Evolutionary conservation across 768 basidiomycete species (phyloP).

Genomic region (Trametes meyenii): DNA sequence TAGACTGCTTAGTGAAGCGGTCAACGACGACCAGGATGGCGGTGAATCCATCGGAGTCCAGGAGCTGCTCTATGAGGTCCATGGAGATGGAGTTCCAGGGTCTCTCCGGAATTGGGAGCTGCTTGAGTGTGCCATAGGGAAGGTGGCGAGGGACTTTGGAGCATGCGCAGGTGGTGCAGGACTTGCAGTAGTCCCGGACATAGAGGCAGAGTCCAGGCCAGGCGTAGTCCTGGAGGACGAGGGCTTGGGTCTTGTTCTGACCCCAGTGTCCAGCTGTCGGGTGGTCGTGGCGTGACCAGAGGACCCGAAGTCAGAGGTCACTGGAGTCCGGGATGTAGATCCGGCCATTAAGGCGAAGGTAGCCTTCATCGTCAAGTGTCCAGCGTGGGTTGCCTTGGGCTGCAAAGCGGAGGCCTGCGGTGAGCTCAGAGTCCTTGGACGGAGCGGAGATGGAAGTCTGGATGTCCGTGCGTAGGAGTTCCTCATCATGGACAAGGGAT

Average conservation of each 20-base stretch:
- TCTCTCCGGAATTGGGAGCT: conserved; percentile 9
- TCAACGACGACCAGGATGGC: conserved; percentile 24
- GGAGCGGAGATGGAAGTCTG: neutral
- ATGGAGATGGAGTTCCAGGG: conserved; percentile 34
- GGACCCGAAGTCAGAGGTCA: conserved; percentile 29
- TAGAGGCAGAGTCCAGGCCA: conserved; percentile 33
- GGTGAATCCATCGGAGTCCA: conserved; percentile 21
- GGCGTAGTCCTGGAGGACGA: conserved; percentile 32
- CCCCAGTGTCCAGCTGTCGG: conserved; percentile 37
- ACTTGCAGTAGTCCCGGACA: conserved; percentile 33
- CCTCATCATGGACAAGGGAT: conserved; percentile 23
- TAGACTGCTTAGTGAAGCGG: conserved; percentile 32
- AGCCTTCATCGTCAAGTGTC: conserved; percentile 1
- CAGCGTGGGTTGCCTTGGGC: conserved; percentile 6
- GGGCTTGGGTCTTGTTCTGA: conserved; percentile 20
- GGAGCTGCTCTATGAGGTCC: conserved; percentile 32
- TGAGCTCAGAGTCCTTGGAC: neutral
- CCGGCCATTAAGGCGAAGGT: conserved; percentile 17
- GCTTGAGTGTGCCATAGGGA: conserved; percentile 21
- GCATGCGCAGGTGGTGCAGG: conserved; percentile 32
- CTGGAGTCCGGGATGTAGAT: conserved; percentile 28
- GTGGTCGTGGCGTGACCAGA: conserved; percentile 34
- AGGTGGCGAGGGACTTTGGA: conserved; percentile 29
- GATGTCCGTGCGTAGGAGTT: conserved; percentile 28
- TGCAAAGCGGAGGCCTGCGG: neutral